phyloP scores from a whole-genome alignment of 2,329 filamentous ascomycete genomes.

The Fusarium subglutinans region DNA sequence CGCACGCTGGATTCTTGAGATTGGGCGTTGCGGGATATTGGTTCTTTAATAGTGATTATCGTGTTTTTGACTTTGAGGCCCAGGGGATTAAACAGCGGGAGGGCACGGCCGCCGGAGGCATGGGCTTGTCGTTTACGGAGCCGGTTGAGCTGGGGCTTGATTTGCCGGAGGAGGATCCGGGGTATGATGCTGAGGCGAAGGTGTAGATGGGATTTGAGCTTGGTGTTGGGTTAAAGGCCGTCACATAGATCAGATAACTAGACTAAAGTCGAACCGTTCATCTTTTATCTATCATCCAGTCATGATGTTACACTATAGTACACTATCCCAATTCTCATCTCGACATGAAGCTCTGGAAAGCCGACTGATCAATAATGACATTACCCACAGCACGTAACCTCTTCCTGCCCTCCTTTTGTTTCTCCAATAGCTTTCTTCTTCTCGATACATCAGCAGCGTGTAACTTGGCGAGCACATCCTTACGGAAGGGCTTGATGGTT shows the following conservation, averaged over 20 bases:
- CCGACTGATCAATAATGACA: slow-evolving; percentile 94
- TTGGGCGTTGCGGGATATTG: slow-evolving; percentile 63
- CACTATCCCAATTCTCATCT: slow-evolving; percentile 61
- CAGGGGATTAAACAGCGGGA: slow-evolving; percentile 58
- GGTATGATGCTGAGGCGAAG: neutral
- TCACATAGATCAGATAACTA: neutral
- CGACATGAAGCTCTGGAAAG: slow-evolving; percentile 92
- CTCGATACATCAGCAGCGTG: slow-evolving; percentile 89
- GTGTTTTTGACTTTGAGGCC: slow-evolving; percentile 65
- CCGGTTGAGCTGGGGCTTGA: slow-evolving; percentile 51
- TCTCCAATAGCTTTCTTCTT: slow-evolving; percentile 88
- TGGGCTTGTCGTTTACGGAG: slow-evolving; percentile 49
- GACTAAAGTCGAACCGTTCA: neutral
- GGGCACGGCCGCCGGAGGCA: slow-evolving; percentile 46
- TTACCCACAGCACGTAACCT: slow-evolving; percentile 85
- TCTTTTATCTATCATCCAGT: slow-evolving; percentile 5
- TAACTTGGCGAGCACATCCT: slow-evolving; percentile 92
- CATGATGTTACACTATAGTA: slow-evolving; percentile 32
- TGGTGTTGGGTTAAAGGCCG: neutral
- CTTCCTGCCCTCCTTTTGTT: slow-evolving; percentile 96
- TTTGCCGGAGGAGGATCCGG: slow-evolving; percentile 47
- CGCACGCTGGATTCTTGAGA: slow-evolving; percentile 72
- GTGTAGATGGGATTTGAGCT: neutral
- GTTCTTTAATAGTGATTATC: slow-evolving; percentile 71
- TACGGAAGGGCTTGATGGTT: slow-evolving; percentile 95